Percentiles rank a stretch among this genome's conserved stretches.
These are phyloP conservation scores for Cyberlindnera euphorbiae DNA, from an alignment of 805 yeast species.

Conservation along the genomic window DNA sequence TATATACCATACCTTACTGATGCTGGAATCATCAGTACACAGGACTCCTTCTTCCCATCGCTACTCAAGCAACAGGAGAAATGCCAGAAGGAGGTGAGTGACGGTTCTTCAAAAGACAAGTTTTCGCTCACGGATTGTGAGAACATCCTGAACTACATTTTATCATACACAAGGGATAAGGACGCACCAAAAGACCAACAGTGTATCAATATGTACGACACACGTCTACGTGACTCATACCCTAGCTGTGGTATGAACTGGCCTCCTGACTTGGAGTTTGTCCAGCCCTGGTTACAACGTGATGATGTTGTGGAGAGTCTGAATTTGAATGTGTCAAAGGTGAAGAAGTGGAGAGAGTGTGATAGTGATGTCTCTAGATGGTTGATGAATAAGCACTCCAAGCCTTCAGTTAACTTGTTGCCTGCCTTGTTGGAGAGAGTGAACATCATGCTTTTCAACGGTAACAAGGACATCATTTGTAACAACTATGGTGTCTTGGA, in stretches of 20 bases:
- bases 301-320: constrained; percentile 46
- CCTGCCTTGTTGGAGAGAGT: constrained; percentile 55
- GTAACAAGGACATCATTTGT: constrained; percentile 86
- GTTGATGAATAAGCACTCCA: constrained; percentile 47
- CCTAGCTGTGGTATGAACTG: constrained; percentile 92
- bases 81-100: constrained; percentile 54
- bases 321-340: constrained; percentile 40
- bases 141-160: constrained; percentile 28
- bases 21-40: constrained; percentile 46
- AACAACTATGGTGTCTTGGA: constrained; percentile 72
- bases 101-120: constrained; percentile 17
- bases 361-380: constrained; percentile 47
- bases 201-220: constrained; percentile 84
- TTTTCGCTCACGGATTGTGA: constrained; percentile 43
- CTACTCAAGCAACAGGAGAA: constrained; percentile 47
- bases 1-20: constrained; percentile 67
- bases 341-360: constrained; percentile 74
- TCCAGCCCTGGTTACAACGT: constrained; percentile 48
- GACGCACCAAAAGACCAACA: constrained; percentile 33
- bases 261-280: constrained; percentile 64
- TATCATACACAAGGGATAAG: constrained; percentile 28
- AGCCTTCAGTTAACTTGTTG: constrained; percentile 61
- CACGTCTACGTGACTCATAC: constrained; percentile 59
- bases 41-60: constrained; percentile 34
- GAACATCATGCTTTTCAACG: constrained; percentile 74